These are phyloP conservation scores for Aspergillus phoenicis DNA, from an alignment of 2,329 filamentous ascomycete species.

Conservation along the genomic window DNA sequence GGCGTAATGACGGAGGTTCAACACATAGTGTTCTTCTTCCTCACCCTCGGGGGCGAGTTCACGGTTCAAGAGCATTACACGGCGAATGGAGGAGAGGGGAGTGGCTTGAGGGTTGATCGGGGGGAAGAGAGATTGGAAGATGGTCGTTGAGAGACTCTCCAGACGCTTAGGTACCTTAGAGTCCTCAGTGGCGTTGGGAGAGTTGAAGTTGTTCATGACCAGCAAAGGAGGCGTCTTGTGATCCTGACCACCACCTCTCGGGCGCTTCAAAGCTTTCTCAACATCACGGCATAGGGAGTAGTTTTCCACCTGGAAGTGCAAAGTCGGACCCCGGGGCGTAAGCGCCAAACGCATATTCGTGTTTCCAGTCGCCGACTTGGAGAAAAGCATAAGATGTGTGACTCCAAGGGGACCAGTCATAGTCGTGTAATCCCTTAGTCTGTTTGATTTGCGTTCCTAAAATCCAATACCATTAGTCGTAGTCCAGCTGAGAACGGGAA, in stretches of 20 bases:
- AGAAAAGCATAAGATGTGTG: constrained; percentile 90
- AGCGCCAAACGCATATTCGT: constrained; percentile 87
- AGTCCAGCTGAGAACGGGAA: background rate
- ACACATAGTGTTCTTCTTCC: constrained; percentile 69
- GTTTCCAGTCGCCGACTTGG: constrained; percentile 83
- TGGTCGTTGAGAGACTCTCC: constrained; percentile 85
- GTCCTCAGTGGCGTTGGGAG: constrained; percentile 58
- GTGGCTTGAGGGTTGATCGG: constrained; percentile 91
- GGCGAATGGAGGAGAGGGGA: constrained; percentile 86
- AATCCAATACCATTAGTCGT: background rate
- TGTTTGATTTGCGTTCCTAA: constrained; percentile 80
- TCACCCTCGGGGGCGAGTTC: constrained; percentile 55
- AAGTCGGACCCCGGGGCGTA: constrained; percentile 85
- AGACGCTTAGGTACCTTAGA: constrained; percentile 85
- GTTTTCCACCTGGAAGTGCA: constrained; percentile 91
- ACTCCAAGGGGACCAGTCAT: constrained; percentile 96
- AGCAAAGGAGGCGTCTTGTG: constrained; percentile 83
- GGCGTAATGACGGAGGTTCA: constrained; percentile 91
- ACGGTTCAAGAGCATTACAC: constrained; percentile 87
- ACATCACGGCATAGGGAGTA: constrained; percentile 95
- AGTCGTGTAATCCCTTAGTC: constrained; percentile 85
- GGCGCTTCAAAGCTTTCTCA: constrained; percentile 77
- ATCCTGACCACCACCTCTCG: constrained; percentile 79
- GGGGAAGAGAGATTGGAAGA: constrained; percentile 95
- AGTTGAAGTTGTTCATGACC: constrained; percentile 97